Base-by-base conservation (phyloP, 192 early-diverging fungal species). In the Irineochytrium annulatum region DNA sequence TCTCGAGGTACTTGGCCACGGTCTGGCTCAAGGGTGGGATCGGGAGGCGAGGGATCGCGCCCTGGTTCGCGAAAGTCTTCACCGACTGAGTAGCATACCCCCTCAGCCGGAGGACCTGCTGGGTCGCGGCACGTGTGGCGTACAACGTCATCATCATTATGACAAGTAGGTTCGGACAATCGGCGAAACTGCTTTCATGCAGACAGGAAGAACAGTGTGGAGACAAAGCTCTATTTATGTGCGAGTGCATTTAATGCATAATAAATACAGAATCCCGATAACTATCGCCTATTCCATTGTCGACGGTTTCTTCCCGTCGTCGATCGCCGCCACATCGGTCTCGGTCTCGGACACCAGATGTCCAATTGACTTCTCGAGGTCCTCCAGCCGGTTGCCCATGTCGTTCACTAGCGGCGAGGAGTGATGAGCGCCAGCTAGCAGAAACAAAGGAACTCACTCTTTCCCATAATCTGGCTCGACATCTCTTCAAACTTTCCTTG, bases 21-120 rank as follows among this genome's bases (percentile, higher is more conserved):
- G 91, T 92, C 51, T 82, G 87, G 17, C 88, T 67, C 11, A 98
- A 75, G 11, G 84, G 64, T 6, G 94, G 95, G 51, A 98, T 79
- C 1, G 95, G 94, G 17, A 95, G 82, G 2, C 89, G 81, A 3
- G 92, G 91, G 20, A 98, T 62, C 53, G 6, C 26, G 46, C 26
- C 22, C 46, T 49, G 46, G 24, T 49, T 49, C 22, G 46, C 8
- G 24, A 49, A 49, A 6, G 46, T 49, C 46, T 5, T 24, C n/a
- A n/a, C n/a, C n/a, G n/a, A n/a, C n/a, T n/a, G n/a, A n/a, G n/a
- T n/a, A n/a, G n/a, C n/a, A n/a, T n/a, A n/a, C n/a, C n/a, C n/a
- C n/a, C n/a, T n/a, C n/a, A n/a, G n/a, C n/a, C n/a, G n/a, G n/a
- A n/a, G n/a, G n/a, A n/a, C n/a, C n/a, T n/a, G n/a, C n/a, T n/a